Conservation (phyloP, 371 early-diverging fungal species). For the Mortierella sp. region DNA sequence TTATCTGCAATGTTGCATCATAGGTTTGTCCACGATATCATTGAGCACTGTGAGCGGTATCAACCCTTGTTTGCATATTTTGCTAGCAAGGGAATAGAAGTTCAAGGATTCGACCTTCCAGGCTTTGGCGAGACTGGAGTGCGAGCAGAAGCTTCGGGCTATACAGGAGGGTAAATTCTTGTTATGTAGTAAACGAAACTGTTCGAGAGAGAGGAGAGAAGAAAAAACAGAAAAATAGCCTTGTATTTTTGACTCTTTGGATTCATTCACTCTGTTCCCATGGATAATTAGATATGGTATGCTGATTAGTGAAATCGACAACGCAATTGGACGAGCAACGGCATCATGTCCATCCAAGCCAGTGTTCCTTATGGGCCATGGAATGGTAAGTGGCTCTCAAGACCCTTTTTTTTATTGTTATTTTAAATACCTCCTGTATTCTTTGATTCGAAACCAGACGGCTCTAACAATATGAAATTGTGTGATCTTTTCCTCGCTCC, state of each 20-base stretch:
- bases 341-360: slow-evolving; percentile 18
- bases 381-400: slow-evolving; percentile 15
- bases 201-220: not conserved
- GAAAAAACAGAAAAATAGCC: not conserved
- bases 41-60: slow-evolving; percentile 45
- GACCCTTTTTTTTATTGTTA: too few species aligned
- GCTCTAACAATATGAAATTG: too few species aligned
- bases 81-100: slow-evolving; percentile 39
- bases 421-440: too few species aligned
- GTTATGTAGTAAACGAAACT: too few species aligned
- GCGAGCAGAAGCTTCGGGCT: slow-evolving; percentile 20
- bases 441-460: too few species aligned
- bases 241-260: not conserved
- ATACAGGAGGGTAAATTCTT: slow-evolving; percentile 37
- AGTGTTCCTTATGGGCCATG: slow-evolving; percentile 41
- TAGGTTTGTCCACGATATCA: slow-evolving; percentile 41
- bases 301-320: slow-evolving; percentile 38
- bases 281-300: slow-evolving; percentile 19
- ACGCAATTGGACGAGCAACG: slow-evolving; percentile 32
- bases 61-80: slow-evolving; percentile 31
- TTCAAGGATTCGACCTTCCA: slow-evolving; percentile 43
- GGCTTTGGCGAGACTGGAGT: slow-evolving; percentile 47
- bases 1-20: not conserved
- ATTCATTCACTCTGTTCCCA: too few species aligned
- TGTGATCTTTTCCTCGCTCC: too few species aligned